phyloP scores from a whole-genome alignment of 1,139 yeast genomes.

The Barnettozyma hawaiiensis region DNA sequence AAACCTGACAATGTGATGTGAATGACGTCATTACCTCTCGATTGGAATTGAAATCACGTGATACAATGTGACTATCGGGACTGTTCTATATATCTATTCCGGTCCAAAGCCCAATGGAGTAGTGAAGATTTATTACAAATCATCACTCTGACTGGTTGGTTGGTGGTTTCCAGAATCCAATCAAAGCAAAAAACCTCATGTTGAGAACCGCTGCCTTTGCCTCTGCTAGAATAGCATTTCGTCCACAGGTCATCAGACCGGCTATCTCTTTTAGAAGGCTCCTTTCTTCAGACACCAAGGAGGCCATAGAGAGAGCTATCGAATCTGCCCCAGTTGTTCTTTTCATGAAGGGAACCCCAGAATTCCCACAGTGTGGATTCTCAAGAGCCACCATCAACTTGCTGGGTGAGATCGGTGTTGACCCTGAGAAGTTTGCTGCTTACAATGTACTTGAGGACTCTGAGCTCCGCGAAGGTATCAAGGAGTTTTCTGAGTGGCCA shows the following conservation, averaged over 20 bases:
- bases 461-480: constrained; percentile 86
- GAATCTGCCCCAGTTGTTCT: constrained; percentile 88
- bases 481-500: constrained; percentile 95
- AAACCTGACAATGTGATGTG: too few species aligned
- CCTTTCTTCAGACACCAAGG: constrained; percentile 70
- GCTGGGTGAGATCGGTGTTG: constrained; percentile 95
- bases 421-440: constrained; percentile 93
- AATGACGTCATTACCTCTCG: too few species aligned
- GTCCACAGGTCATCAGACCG: constrained; percentile 5
- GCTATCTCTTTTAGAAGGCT: constrained; percentile 37
- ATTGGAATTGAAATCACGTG: background rate
- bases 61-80: background rate
- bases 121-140: background rate
- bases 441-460: constrained; percentile 93
- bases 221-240: constrained; percentile 5
- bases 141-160: too few species aligned
- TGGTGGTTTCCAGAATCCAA: too few species aligned
- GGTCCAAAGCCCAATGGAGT: background rate
- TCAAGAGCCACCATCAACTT: constrained; percentile 92
- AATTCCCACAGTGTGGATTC: constrained; percentile 96
- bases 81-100: too few species aligned
- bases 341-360: constrained; percentile 97
- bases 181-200: too few species aligned
- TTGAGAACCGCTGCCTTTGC: constrained; percentile 6
- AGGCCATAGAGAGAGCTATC: constrained; percentile 83